Conservation (phyloP, 805 yeast species). For the Millerozyma acaciae region DNA sequence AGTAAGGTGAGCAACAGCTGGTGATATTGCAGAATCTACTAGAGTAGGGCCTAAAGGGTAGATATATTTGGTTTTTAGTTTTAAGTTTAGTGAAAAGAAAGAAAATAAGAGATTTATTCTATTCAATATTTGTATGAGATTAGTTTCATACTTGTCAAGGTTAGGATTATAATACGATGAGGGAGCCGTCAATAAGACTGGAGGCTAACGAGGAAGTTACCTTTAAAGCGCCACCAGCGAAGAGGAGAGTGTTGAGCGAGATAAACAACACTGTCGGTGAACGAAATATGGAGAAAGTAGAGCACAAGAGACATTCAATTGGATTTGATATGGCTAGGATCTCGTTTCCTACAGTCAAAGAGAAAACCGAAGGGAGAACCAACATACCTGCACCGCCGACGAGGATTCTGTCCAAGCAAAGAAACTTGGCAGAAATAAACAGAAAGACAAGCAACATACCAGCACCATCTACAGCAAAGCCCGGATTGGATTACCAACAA, state of each 20-base stretch:
- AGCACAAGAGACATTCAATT: constrained; percentile 13
- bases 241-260: constrained; percentile 18
- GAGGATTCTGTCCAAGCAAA: background rate
- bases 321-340: constrained; percentile 19
- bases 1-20: too few species aligned
- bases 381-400: constrained; percentile 8
- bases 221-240: too few species aligned
- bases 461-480: constrained; percentile 2
- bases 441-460: constrained; percentile 6
- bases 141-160: too few species aligned
- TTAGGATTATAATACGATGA: too few species aligned
- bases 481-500: constrained; percentile 11
- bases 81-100: too few species aligned
- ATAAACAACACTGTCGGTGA: constrained; percentile 7
- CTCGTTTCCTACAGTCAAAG: constrained; percentile 2
- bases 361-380: constrained; percentile 2
- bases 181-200: too few species aligned
- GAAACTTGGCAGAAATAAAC: constrained; percentile 3
- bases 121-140: too few species aligned
- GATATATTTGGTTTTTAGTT: too few species aligned
- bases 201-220: too few species aligned
- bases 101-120: too few species aligned
- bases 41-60: too few species aligned
- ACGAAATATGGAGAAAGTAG: background rate
- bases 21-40: too few species aligned